Evolutionary conservation across 495 filamentous ascomycete genomes (phyloP).

Genomic region (Chaetomium cochliodes): DNA sequence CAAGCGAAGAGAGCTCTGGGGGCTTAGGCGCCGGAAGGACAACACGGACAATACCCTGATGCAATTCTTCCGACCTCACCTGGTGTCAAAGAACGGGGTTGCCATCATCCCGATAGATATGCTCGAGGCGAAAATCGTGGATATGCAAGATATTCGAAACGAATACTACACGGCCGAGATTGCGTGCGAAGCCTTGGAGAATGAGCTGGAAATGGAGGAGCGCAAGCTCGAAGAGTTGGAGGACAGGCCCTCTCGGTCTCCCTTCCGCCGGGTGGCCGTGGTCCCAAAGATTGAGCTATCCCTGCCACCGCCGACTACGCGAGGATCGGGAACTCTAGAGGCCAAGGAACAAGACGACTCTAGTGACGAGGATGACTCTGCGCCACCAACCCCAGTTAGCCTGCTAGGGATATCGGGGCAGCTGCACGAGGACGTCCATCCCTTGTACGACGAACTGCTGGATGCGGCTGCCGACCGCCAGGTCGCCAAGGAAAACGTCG

Average conservation of each 20-base stretch:
- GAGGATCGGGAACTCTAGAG: neutral
- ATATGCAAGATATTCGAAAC: slow-evolving; percentile 31
- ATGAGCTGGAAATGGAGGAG: slow-evolving; percentile 27
- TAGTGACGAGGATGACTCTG: slow-evolving; percentile 17
- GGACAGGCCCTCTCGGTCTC: slow-evolving; percentile 20
- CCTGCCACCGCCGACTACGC: neutral
- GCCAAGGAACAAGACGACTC: slow-evolving; percentile 12
- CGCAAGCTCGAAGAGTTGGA: slow-evolving; percentile 28
- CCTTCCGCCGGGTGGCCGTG: slow-evolving; percentile 1
- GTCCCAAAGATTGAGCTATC: neutral
- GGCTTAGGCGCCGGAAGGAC: slow-evolving; percentile 25
- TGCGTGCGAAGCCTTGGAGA: slow-evolving; percentile 30
- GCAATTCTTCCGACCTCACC: slow-evolving; percentile 28
- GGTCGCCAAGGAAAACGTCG: slow-evolving; percentile 32
- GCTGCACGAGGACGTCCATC: slow-evolving; percentile 34
- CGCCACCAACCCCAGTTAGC: slow-evolving; percentile 27
- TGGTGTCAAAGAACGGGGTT: slow-evolving; percentile 19
- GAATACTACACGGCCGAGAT: slow-evolving; percentile 31
- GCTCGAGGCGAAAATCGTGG: slow-evolving; percentile 21
- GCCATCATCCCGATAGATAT: slow-evolving; percentile 12
- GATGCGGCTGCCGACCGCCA: slow-evolving; percentile 32
- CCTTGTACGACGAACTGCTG: slow-evolving; percentile 32
- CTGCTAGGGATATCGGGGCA: slow-evolving; percentile 36
- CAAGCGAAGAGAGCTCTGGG: slow-evolving; percentile 27
- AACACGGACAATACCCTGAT: slow-evolving; percentile 34